Evolutionary conservation across 208 protist genomes (phyloP).

Genomic region (Crithidia expoeki): DNA sequence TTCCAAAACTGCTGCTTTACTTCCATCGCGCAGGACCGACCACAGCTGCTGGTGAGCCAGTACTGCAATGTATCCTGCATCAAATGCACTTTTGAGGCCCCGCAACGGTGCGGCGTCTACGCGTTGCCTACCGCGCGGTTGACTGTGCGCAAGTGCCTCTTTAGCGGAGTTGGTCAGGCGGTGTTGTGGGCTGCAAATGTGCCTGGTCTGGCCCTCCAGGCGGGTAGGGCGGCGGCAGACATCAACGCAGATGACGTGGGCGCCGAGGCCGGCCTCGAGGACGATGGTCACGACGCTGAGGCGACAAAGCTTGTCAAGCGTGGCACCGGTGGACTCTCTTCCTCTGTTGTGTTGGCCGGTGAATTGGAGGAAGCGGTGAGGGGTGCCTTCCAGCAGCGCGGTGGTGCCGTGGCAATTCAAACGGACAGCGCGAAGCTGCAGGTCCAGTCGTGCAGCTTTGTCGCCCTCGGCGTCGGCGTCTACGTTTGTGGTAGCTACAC

Average conservation of each 20-base stretch:
- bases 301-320: not conserved
- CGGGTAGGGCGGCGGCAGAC: not conserved
- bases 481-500: constrained; percentile 40
- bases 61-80: constrained; percentile 77
- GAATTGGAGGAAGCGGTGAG: constrained; percentile 20
- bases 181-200: constrained; percentile 9
- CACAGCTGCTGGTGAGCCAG: constrained; percentile 78
- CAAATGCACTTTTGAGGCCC: constrained; percentile 80
- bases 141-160: constrained; percentile 69
- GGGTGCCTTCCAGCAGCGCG: constrained; percentile 19
- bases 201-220: constrained; percentile 13
- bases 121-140: constrained; percentile 64
- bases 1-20: constrained; percentile 85
- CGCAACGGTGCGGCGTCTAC: constrained; percentile 61
- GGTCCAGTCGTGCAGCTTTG: constrained; percentile 53
- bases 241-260: constrained; percentile 7
- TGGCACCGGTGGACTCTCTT: not conserved
- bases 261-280: not conserved
- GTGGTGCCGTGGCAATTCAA: constrained; percentile 54
- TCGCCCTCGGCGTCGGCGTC: constrained; percentile 51
- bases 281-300: not conserved
- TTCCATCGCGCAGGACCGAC: constrained; percentile 13
- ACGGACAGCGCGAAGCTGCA: constrained; percentile 46
- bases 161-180: constrained; percentile 52
- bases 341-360: constrained; percentile 20